phyloP scores from a whole-genome alignment of 164 flowering plant species.

The Taxillus chinensis region DNA sequence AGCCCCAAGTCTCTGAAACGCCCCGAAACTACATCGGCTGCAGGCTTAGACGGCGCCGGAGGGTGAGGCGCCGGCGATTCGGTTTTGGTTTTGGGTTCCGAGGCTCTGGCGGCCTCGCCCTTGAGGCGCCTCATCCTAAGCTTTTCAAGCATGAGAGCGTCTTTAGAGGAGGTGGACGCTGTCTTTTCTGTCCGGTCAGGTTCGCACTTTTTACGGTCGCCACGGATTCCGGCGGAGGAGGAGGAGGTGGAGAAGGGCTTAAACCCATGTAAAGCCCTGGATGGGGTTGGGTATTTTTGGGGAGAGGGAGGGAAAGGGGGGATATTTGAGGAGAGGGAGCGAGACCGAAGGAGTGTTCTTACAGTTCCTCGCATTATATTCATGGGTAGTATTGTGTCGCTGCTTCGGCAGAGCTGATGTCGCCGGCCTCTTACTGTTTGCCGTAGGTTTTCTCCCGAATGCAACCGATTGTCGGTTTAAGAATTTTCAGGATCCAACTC shows the following conservation, averaged over 20 bases:
- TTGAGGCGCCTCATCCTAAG: slow-evolving; percentile 8
- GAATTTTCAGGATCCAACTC: too few species aligned
- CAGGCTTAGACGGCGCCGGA: too few species aligned
- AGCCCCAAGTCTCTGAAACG: slow-evolving; percentile 15
- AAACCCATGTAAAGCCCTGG: background rate
- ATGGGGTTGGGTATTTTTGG: background rate
- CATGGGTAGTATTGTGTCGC: background rate
- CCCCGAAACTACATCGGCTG: too few species aligned
- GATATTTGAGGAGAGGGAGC: background rate
- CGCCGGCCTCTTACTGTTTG: background rate
- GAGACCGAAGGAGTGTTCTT: background rate
- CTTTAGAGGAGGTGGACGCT: background rate
- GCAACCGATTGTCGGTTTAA: too few species aligned
- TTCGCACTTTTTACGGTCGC: background rate
- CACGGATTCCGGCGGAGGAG: background rate
- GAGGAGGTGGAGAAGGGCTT: background rate
- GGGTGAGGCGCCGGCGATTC: too few species aligned
- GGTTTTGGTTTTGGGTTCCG: background rate
- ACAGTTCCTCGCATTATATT: too few species aligned
- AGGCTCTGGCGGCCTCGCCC: background rate
- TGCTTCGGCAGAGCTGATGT: background rate
- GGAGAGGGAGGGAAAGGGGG: background rate
- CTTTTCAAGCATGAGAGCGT: slow-evolving; percentile 7
- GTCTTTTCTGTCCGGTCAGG: background rate
- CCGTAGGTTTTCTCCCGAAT: too few species aligned